These are phyloP conservation scores for Colletotrichum kahawae DNA, from an alignment of 2,329 filamentous ascomycete genomes.

Conservation along the genomic window DNA sequence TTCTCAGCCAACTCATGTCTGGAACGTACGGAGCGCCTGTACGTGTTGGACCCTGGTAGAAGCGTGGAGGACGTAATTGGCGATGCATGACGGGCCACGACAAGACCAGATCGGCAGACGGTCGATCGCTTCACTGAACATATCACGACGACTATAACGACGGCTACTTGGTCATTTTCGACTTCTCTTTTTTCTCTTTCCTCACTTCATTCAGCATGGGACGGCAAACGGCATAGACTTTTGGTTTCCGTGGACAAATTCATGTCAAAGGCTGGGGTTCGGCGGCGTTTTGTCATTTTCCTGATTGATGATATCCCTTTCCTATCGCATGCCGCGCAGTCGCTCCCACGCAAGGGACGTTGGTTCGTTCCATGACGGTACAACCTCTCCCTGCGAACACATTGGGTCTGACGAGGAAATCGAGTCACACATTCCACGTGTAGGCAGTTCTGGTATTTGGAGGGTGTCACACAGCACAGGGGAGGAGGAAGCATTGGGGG, in stretches of 20 bases:
- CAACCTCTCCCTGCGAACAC: background rate
- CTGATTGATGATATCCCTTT: constrained; percentile 22
- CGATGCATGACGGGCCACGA: background rate
- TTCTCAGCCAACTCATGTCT: constrained; percentile 66
- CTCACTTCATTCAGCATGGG: constrained; percentile 17
- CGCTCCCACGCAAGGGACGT: background rate
- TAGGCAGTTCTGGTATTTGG: constrained; percentile 8
- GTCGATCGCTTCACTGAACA: constrained; percentile 15
- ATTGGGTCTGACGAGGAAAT: constrained; percentile 12
- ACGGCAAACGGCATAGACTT: constrained; percentile 26
- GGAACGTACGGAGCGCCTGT: constrained; percentile 66
- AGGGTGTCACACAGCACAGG: background rate
- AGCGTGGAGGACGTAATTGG: background rate
- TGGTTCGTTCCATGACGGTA: background rate
- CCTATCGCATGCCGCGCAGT: constrained; percentile 13
- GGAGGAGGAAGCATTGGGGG: constrained; percentile 1
- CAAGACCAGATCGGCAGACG: background rate
- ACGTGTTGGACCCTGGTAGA: constrained; percentile 66
- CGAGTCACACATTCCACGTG: constrained; percentile 5
- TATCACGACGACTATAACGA: constrained; percentile 24
- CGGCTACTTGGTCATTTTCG: background rate
- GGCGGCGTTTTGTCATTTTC: constrained; percentile 17
- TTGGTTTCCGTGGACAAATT: constrained; percentile 20
- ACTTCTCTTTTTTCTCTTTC: background rate
- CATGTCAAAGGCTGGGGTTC: constrained; percentile 4